A percentile compares a stretch with the other conserved stretches of the same genome.
phyloP scores from a whole-genome alignment of 106 monocot genomes.

The Cymbidium sinense region DNA sequence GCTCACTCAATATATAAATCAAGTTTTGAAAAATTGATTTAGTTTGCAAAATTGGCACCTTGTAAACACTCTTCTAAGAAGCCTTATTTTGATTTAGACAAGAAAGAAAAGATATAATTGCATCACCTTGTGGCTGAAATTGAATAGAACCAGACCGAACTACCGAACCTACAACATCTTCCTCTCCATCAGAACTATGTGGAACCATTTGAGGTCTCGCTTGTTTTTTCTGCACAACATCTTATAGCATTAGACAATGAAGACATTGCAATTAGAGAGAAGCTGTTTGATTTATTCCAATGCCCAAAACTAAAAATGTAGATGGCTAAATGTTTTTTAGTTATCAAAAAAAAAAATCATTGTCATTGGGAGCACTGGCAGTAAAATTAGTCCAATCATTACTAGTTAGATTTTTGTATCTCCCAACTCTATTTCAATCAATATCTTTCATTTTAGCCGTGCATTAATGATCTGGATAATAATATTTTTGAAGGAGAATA shows the following conservation, averaged over 20 bases:
- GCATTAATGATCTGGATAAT: too few relatives aligned
- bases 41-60: not conserved
- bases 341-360: not conserved
- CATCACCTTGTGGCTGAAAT: constrained; percentile 64
- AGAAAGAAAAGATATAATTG: not conserved
- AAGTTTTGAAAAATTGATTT: not conserved
- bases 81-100: not conserved
- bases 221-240: constrained; percentile 1
- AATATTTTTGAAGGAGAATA: too few relatives aligned
- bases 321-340: not conserved
- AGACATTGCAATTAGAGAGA: not conserved
- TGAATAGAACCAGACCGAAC: constrained; percentile 79
- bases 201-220: constrained; percentile 2
- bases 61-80: not conserved
- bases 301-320: not conserved
- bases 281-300: not conserved
- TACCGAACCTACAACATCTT: constrained; percentile 46
- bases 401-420: too few relatives aligned
- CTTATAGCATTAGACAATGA: not conserved
- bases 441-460: too few relatives aligned
- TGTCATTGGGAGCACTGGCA: too few relatives aligned
- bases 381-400: not conserved
- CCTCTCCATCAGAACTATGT: constrained; percentile 18
- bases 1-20: not conserved
- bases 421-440: too few relatives aligned